Evolutionary conservation across 306 rosid genomes (phyloP).

Genomic region (Inga leiocalycina): DNA sequence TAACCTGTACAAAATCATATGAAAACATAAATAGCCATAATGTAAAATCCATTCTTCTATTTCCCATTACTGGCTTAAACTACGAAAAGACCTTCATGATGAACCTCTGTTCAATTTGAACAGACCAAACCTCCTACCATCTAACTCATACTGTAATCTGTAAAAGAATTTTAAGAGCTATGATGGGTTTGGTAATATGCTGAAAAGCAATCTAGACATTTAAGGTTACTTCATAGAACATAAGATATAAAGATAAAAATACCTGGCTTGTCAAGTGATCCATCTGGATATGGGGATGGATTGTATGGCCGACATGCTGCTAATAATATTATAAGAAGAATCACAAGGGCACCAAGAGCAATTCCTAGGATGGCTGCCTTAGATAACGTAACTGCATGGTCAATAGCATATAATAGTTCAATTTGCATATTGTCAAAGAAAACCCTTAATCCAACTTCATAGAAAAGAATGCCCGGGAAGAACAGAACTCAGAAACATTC

Average conservation of each 20-base stretch:
- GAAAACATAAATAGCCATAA: neutral
- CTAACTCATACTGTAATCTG: neutral
- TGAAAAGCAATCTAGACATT: neutral
- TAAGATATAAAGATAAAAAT: neutral
- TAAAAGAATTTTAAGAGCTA: neutral
- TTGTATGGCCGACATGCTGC: constrained; percentile 84
- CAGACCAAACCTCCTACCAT: neutral
- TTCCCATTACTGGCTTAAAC: neutral
- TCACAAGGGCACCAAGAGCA: constrained; percentile 91
- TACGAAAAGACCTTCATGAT: neutral
- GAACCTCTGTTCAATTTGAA: neutral
- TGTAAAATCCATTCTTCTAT: neutral
- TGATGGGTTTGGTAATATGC: neutral
- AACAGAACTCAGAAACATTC: neutral
- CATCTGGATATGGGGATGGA: constrained; percentile 73
- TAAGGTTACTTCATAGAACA: constrained; percentile 7
- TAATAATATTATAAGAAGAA: constrained; percentile 87
- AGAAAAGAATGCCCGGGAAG: neutral
- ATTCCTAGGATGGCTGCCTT: constrained; percentile 96
- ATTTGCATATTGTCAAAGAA: neutral
- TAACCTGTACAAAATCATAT: neutral
- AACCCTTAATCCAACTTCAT: neutral
- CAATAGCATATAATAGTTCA: constrained; percentile 7
- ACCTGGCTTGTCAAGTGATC: constrained; percentile 95
- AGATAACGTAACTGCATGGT: constrained; percentile 65